A percentile compares a stretch with the other conserved stretches of the same genome.
phyloP scores from a whole-genome alignment of 305 asterid species.

The Fraxinus sp. region DNA sequence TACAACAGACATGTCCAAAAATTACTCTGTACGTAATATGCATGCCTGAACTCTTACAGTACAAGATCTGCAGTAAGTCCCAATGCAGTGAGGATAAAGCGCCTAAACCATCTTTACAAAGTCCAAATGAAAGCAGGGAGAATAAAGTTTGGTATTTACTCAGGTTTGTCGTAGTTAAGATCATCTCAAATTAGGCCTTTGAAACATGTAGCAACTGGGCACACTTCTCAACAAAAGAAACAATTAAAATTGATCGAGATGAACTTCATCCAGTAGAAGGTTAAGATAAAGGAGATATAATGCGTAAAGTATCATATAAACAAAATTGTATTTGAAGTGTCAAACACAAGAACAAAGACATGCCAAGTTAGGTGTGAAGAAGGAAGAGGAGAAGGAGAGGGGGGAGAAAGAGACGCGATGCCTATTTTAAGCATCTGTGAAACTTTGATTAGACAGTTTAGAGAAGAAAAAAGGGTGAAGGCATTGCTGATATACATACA shows the following conservation, averaged over 20 bases:
- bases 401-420: neutral
- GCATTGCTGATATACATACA: neutral
- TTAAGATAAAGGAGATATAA: neutral
- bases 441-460: neutral
- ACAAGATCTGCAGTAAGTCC: neutral
- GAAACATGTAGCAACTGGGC: neutral
- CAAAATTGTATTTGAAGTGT: neutral
- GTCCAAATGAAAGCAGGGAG: conserved; percentile 2
- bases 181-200: neutral
- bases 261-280: neutral
- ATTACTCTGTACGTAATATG: neutral
- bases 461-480: neutral
- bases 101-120: neutral
- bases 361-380: neutral
- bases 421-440: neutral
- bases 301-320: neutral
- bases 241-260: neutral
- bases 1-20: neutral
- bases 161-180: neutral
- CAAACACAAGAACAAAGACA: neutral
- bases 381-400: neutral
- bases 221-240: neutral
- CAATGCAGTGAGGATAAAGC: neutral
- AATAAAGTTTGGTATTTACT: neutral
- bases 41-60: neutral